Evolutionary conservation across 2,329 filamentous ascomycete genomes (phyloP).

Genomic region (Botrytis byssoidea): DNA sequence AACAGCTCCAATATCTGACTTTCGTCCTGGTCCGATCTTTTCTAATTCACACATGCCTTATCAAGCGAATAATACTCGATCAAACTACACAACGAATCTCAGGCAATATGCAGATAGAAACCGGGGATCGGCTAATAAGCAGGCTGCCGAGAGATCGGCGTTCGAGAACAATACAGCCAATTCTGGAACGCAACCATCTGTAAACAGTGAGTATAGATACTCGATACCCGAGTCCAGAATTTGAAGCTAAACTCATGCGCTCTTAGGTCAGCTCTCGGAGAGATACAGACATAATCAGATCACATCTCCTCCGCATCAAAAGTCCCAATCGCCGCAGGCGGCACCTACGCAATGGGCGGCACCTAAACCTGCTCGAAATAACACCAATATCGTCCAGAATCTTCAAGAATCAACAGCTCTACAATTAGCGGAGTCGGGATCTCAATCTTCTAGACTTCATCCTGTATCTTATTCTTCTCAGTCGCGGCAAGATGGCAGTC

Average conservation of each 20-base stretch:
- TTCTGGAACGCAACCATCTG: background rate
- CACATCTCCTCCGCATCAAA: background rate
- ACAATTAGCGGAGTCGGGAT: constrained; percentile 5
- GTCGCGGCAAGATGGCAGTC: constrained; percentile 7
- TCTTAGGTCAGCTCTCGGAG: constrained; percentile 12
- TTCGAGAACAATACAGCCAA: constrained; percentile 11
- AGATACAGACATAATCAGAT: constrained; percentile 21
- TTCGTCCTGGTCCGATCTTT: constrained; percentile 15
- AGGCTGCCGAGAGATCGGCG: background rate
- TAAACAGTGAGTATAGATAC: constrained; percentile 6
- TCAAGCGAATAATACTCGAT: constrained; percentile 12
- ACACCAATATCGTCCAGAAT: constrained; percentile 19
- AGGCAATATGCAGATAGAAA: constrained; percentile 21
- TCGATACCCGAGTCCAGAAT: background rate
- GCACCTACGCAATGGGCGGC: constrained; percentile 20
- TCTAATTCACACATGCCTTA: constrained; percentile 21
- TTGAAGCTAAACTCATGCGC: background rate
- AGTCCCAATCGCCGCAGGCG: constrained; percentile 17
- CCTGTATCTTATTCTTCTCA: constrained; percentile 16
- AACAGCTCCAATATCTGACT: constrained; percentile 20
- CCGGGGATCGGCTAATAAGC: constrained; percentile 8
- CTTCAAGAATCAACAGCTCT: constrained; percentile 15
- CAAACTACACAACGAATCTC: constrained; percentile 18
- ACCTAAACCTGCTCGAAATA: constrained; percentile 18
- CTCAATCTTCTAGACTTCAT: constrained; percentile 2